phyloP scores from a whole-genome alignment of 768 basidiomycete species.

The Suillus discolor region DNA sequence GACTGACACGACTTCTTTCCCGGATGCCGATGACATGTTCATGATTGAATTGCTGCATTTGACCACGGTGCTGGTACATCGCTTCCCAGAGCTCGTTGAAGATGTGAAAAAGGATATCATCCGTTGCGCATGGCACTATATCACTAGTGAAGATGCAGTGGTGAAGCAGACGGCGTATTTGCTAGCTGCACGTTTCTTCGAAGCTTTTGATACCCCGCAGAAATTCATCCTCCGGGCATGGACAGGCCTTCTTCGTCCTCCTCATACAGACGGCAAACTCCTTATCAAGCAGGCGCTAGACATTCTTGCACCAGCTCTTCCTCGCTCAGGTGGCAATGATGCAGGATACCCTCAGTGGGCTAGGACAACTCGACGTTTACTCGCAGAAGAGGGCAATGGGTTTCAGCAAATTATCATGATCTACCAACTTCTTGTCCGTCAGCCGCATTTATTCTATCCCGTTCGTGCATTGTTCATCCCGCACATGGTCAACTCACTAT shows the following conservation, averaged over 20 bases:
- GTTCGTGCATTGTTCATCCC: slow-evolving; percentile 92
- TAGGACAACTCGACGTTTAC: slow-evolving; percentile 75
- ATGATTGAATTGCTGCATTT: slow-evolving; percentile 90
- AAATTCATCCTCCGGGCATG: slow-evolving; percentile 93
- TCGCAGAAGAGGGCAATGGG: slow-evolving; percentile 84
- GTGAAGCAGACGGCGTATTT: slow-evolving; percentile 94
- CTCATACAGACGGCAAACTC: slow-evolving; percentile 73
- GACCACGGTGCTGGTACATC: slow-evolving; percentile 85
- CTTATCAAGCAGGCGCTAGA: slow-evolving; percentile 86
- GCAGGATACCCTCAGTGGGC: slow-evolving; percentile 80
- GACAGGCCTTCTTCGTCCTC: slow-evolving; percentile 84
- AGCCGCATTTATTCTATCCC: slow-evolving; percentile 89
- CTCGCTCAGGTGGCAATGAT: slow-evolving; percentile 59
- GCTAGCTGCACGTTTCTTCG: slow-evolving; percentile 89
- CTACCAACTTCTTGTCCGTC: slow-evolving; percentile 91
- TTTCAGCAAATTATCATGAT: slow-evolving; percentile 73
- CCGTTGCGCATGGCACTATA: slow-evolving; percentile 90
- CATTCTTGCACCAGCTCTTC: slow-evolving; percentile 81
- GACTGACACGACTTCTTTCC: slow-evolving; percentile 52
- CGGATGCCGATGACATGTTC: slow-evolving; percentile 77
- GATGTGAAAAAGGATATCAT: slow-evolving; percentile 91
- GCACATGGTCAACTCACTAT: slow-evolving; percentile 88
- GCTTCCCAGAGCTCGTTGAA: slow-evolving; percentile 77
- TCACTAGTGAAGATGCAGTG: slow-evolving; percentile 82
- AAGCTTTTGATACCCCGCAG: slow-evolving; percentile 81